Base-by-base conservation (phyloP, 352 stramenopile genomes). In the Globisporangium apiculatum region DNA sequence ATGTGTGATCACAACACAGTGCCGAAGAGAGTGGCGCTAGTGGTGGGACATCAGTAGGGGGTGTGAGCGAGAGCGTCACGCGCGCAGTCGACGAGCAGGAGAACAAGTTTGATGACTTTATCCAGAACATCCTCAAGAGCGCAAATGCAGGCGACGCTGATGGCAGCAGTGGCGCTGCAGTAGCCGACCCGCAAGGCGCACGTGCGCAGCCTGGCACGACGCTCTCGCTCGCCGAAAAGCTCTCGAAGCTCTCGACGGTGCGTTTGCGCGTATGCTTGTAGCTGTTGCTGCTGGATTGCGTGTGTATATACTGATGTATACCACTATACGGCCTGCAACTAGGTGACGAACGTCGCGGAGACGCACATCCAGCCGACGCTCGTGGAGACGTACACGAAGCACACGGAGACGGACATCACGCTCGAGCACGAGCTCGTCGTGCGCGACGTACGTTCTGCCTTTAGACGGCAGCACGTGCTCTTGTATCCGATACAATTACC, bases 361-460 rank as follows among this genome's bases (percentile, higher is more conserved):
- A 76, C 88, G 64, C 78, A 90, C 62, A 90, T 92, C 62, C 80
- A 90, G 55, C 80, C 80, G 52, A 87, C 78, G 43, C 63, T 91
- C 7, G 79, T 90, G 53, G 83, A 92, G 66, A 91, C 75, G 57
- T 92, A 92, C 66, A 87, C 73, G n/a, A 92, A 92, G 62, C 72
- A 88, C 64, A 89, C 80, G 3, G 71, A 92, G 73, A 92, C 83
- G 45, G 80, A 92, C 53, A 89, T 92, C 36, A 90, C 82, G 38
- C 62, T 92, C 15, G 82, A 90, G 70, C 68, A 92, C 52, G 82
- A 92, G 65, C 77, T 92, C 49, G 55, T 75, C n/a, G 55, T 88
- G 42, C 71, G 72, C 18, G 75, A 82, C 41, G 73, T 73, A 36
- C 43, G 56, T 58, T 24, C 48, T 36, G 18, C 18, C 18, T 24